Conservation (phyloP, 2,329 filamentous ascomycete species). For the Colletotrichum brevisporum region DNA sequence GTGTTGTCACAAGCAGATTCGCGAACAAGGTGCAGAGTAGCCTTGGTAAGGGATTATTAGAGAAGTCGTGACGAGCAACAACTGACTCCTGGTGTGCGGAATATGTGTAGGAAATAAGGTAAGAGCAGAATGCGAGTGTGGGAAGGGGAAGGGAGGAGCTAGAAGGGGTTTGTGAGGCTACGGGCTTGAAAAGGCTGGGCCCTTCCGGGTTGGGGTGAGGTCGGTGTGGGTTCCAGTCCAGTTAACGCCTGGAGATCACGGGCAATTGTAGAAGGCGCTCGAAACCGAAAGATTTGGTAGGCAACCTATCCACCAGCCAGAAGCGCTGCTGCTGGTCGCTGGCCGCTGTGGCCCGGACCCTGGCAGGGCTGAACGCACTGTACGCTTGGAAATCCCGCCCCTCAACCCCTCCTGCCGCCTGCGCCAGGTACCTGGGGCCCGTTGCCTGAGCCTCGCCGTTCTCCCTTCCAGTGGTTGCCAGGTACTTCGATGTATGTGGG, state of each 20-base stretch:
- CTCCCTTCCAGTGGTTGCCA: slow-evolving; percentile 27
- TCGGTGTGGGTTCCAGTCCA: slow-evolving; percentile 33
- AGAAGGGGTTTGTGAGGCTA: slow-evolving; percentile 38
- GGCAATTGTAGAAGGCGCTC: slow-evolving; percentile 41
- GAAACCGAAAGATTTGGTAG: slow-evolving; percentile 39
- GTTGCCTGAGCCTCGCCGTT: slow-evolving; percentile 17
- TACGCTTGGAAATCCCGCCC: slow-evolving; percentile 9
- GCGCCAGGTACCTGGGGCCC: slow-evolving; percentile 19
- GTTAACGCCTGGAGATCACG: slow-evolving; percentile 39
- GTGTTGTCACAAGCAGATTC: slow-evolving; percentile 27
- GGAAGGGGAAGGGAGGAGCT: slow-evolving; percentile 20
- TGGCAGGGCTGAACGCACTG: slow-evolving; percentile 40
- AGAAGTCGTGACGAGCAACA: slow-evolving; percentile 2
- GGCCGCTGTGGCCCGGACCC: slow-evolving; percentile 36
- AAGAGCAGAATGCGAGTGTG: slow-evolving; percentile 16
- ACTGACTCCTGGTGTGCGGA: slow-evolving; percentile 6
- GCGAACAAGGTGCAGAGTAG: slow-evolving; percentile 16
- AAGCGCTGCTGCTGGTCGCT: background rate
- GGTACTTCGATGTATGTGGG: slow-evolving; percentile 27
- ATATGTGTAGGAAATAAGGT: slow-evolving; percentile 4
- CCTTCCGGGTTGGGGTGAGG: slow-evolving; percentile 31
- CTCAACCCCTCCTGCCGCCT: background rate
- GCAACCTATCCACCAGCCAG: slow-evolving; percentile 29
- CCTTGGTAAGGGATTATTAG: background rate
- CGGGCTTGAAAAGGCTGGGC: slow-evolving; percentile 37